These are phyloP conservation scores for Fagopyrum homotropicum DNA, from an alignment of 148 eudicot genomes.

Conservation along the genomic window DNA sequence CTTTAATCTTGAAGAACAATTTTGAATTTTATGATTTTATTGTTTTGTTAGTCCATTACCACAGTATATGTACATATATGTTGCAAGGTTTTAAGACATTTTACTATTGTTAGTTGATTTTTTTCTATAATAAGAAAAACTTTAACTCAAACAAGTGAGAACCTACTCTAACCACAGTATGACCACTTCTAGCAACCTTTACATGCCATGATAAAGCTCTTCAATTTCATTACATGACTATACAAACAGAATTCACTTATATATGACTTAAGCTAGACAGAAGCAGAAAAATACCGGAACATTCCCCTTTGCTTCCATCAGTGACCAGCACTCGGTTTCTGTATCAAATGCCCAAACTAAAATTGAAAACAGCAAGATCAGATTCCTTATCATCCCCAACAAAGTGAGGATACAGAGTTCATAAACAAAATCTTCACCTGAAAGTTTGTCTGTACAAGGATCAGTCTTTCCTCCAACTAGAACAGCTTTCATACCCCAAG, in stretches of 20 bases:
- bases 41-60: no score
- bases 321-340: conserved; percentile 93
- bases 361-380: conserved; percentile 10
- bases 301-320: conserved; percentile 88
- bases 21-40: no score
- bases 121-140: no score
- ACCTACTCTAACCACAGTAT: conserved; percentile 76
- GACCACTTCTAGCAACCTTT: conserved; percentile 93
- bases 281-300: conserved; percentile 55
- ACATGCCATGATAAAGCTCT: conserved; percentile 6
- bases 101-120: no score
- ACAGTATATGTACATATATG: no score
- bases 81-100: no score
- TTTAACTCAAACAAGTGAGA: conserved; percentile 29
- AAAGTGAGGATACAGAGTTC: neutral
- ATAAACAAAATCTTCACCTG: conserved; percentile 45
- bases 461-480: conserved; percentile 76
- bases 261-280: neutral
- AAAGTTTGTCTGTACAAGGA: conserved; percentile 57
- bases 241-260: neutral
- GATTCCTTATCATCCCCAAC: conserved; percentile 5
- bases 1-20: no score
- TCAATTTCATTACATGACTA: neutral
- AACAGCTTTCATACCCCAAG: conserved; percentile 90
- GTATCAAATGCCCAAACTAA: conserved; percentile 94